These are phyloP conservation scores for Candida ponderosae DNA, from an alignment of 805 yeast genomes.

Conservation along the genomic window DNA sequence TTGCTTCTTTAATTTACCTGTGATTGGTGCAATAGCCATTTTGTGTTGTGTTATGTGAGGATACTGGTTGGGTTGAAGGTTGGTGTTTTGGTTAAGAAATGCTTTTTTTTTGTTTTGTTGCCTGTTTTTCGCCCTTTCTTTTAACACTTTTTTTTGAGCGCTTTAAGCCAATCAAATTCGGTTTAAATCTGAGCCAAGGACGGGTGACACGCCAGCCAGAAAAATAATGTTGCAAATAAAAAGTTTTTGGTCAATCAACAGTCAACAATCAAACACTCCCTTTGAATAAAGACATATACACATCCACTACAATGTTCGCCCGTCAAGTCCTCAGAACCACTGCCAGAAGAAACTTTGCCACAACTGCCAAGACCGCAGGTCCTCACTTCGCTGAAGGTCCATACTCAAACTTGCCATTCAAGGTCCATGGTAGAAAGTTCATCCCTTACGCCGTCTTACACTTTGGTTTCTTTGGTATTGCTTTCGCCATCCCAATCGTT, in stretches of 20 bases:
- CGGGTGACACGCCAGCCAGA: no score
- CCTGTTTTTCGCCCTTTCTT: background rate
- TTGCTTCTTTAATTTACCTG: slow-evolving; percentile 76
- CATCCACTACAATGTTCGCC: slow-evolving; percentile 23
- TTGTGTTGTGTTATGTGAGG: slow-evolving; percentile 7
- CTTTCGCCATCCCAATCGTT: slow-evolving; percentile 71
- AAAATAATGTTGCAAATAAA: no score
- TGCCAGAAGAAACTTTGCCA: slow-evolving; percentile 41
- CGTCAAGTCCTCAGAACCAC: slow-evolving; percentile 24
- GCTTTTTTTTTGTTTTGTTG: background rate
- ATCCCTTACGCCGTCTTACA: slow-evolving; percentile 80
- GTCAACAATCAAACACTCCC: no score
- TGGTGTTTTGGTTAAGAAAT: no score
- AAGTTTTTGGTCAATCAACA: no score
- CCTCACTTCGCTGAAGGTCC: slow-evolving; percentile 71
- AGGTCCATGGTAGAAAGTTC: slow-evolving; percentile 82
- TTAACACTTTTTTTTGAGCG: no score
- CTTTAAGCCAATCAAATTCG: no score
- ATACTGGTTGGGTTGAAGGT: no score
- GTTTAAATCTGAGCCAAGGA: no score
- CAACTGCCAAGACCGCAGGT: slow-evolving; percentile 40
- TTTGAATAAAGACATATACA: no score
- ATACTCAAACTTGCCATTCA: slow-evolving; percentile 90
- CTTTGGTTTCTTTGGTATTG: slow-evolving; percentile 69
- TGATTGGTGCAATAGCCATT: slow-evolving; percentile 81